Base-by-base conservation (phyloP, 2,329 filamentous ascomycete species). In the Colletotrichum sp. region DNA sequence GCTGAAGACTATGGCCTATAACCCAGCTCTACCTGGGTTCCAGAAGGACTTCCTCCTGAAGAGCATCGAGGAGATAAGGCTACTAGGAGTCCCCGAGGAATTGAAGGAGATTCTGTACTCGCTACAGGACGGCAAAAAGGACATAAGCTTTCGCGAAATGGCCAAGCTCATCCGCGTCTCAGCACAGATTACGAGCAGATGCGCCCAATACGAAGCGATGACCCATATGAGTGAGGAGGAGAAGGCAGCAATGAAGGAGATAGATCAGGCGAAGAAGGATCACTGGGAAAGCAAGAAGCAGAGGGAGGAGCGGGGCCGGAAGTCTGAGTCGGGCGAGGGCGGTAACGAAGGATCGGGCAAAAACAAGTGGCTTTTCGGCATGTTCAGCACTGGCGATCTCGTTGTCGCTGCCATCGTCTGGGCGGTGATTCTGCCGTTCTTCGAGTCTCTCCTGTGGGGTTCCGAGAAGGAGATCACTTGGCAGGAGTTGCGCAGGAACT, bases 401-500 rank as follows among this genome's bases (percentile, higher is more conserved):
- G 90, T 95, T 30, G 81, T 81, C 30, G 86, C 85, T 71, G 80
- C 80, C 26, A 63, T 88, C 21, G 84, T 87, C 9, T 89, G 86
- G 78, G 86, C 87, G 58, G 80, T 90, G 9, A 86, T 88, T 72
- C 85, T 82, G 68, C 85, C 86, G 6, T 78, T 88, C 69, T 84
- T 86, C 67, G 83, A 83, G 68, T 85, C 85, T 78, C 79, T 87
- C 30, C 86, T 88, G 77, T 85, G 85, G 26, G 80, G 81, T 66
- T 69, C 77, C 6, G 87, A 89, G 78, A 85, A 86, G 81, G 96
- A 99, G 83, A 98, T 99, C 75, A 99, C 97, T 71, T 99, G 96
- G 95, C 96, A 99, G 86, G 97, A 99, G 86, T 95, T 99, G 86
- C 90, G 95, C 78, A 96, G 92, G 80, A 97, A 95, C 36, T 99